phyloP scores from a whole-genome alignment of 345 rosid species.

The Raphanus raphanistrum region DNA sequence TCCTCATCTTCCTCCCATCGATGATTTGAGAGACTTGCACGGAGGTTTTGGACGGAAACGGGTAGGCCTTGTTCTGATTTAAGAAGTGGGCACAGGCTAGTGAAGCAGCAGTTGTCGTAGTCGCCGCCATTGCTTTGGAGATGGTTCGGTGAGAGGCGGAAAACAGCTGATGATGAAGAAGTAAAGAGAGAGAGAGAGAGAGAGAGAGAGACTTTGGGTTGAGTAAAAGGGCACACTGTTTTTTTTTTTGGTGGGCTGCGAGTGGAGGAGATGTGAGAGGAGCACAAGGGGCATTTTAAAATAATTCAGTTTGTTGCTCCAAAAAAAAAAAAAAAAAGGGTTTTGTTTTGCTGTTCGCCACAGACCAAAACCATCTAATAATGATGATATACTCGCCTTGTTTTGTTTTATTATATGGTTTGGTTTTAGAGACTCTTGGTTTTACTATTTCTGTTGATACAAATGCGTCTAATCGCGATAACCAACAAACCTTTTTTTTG shows the following conservation, averaged over 20 bases:
- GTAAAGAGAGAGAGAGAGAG: not conserved
- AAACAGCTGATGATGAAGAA: conserved; percentile 11
- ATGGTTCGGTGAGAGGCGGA: conserved; percentile 33
- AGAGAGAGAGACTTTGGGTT: conserved; percentile 6
- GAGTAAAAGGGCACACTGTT: not conserved
- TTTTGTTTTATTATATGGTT: too few relatives aligned
- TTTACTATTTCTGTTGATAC: too few relatives aligned
- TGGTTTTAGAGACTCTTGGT: too few relatives aligned
- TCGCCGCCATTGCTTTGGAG: conserved; percentile 35
- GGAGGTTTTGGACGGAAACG: conserved; percentile 24
- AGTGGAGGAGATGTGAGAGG: conserved; percentile 5
- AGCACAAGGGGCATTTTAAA: not conserved
- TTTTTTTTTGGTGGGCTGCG: conserved; percentile 16
- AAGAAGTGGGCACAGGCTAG: conserved; percentile 3
- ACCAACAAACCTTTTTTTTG: too few relatives aligned
- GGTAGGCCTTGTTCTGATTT: conserved; percentile 9
- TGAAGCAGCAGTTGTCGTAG: conserved; percentile 25
- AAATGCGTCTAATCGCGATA: too few relatives aligned
- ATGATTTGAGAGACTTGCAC: conserved; percentile 21
- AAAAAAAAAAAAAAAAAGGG: too few relatives aligned
- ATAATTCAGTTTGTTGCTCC: too few relatives aligned
- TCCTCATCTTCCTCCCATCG: conserved; percentile 31
- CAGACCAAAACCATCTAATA: too few relatives aligned
- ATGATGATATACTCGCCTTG: too few relatives aligned
- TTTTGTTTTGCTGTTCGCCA: too few relatives aligned